A percentile compares a stretch with the other conserved stretches of the same genome.
These are phyloP conservation scores for Lactifluus hygrophoroides DNA, from an alignment of 768 basidiomycete species.

Conservation along the genomic window DNA sequence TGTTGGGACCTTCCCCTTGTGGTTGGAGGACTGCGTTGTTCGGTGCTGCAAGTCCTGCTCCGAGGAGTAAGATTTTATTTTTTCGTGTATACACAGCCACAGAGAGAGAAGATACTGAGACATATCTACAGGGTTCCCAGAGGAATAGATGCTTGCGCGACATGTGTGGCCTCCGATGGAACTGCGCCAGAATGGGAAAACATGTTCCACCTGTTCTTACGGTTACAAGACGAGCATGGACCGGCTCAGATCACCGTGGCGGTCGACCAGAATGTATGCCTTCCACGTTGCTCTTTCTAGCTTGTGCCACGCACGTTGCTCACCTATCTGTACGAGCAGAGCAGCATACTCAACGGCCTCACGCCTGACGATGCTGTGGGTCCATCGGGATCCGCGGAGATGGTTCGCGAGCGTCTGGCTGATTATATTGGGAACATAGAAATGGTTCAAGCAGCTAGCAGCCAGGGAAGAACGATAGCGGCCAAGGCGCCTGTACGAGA, in stretches of 20 bases:
- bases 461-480: background rate
- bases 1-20: constrained; percentile 13
- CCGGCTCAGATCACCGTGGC: constrained; percentile 7
- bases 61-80: constrained; percentile 1
- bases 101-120: background rate
- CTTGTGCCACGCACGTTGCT: background rate
- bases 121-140: constrained; percentile 5
- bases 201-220: constrained; percentile 12
- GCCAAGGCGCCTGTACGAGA: constrained; percentile 3
- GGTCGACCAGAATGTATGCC: constrained; percentile 16
- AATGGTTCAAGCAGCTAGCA: constrained; percentile 7
- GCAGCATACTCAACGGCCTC: constrained; percentile 5
- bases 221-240: constrained; percentile 14
- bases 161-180: constrained; percentile 1
- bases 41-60: constrained; percentile 11
- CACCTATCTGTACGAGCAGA: background rate
- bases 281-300: background rate
- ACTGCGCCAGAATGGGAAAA: background rate
- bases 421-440: constrained; percentile 17
- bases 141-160: background rate
- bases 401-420: constrained; percentile 9
- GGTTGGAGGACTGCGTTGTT: constrained; percentile 11
- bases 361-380: constrained; percentile 1
- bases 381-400: background rate
- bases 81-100: too few relatives aligned